These are phyloP conservation scores for Ophiocordyceps polyrhachis-furcata DNA, from an alignment of 2,329 filamentous ascomycete species.

Conservation along the genomic window DNA sequence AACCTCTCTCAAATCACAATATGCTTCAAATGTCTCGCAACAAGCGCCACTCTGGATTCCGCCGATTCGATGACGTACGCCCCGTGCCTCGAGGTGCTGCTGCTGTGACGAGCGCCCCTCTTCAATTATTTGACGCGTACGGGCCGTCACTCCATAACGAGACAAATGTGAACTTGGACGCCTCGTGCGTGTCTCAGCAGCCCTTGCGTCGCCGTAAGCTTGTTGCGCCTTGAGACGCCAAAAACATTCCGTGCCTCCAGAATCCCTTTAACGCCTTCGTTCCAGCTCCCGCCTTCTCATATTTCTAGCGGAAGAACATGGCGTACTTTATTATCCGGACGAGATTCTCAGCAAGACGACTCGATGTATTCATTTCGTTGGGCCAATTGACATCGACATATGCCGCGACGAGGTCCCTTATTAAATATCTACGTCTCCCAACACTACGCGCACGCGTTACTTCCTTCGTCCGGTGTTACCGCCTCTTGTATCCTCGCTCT, in stretches of 20 bases:
- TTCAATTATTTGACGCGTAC: neutral
- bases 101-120: neutral
- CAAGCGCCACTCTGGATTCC: neutral
- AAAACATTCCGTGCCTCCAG: neutral
- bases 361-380: too few species aligned
- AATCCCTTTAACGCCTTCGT: neutral
- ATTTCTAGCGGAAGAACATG: too few species aligned
- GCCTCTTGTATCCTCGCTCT: neutral
- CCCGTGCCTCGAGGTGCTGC: neutral
- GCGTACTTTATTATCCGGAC: too few species aligned
- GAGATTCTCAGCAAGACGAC: too few species aligned
- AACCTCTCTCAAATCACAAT: neutral
- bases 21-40: neutral
- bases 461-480: neutral
- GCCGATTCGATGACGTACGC: neutral
- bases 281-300: neutral
- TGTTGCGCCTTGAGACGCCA: neutral
- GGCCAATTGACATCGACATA: neutral
- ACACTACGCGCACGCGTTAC: neutral
- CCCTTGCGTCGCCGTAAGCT: neutral
- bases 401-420: neutral
- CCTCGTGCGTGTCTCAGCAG: neutral
- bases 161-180: neutral
- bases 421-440: neutral
- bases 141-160: neutral